Conservation (phyloP, 2,329 filamentous ascomycete species). For the Plectosphaerella cucumerina region DNA sequence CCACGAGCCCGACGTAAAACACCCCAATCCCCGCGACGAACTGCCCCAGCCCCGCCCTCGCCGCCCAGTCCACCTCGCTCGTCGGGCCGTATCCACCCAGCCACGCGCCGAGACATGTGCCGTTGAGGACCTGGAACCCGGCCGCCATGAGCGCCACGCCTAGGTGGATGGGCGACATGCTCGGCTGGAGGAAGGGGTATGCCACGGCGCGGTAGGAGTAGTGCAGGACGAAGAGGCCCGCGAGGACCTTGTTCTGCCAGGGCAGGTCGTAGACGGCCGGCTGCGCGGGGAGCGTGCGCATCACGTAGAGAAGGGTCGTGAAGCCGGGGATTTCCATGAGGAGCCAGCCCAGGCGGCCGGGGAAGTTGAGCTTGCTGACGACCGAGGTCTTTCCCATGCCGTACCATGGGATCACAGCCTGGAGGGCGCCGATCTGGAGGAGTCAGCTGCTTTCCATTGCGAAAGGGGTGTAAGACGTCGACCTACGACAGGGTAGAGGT, state of each 20-base stretch:
- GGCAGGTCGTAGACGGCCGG: conserved; percentile 58
- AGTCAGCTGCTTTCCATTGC: conserved; percentile 3
- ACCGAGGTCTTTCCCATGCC: conserved; percentile 90
- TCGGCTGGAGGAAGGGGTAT: conserved; percentile 78
- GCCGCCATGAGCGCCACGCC: conserved; percentile 61
- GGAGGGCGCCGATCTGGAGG: conserved; percentile 29
- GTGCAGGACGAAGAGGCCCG: conserved; percentile 69
- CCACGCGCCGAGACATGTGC: conserved; percentile 72
- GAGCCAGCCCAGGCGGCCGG: conserved; percentile 82
- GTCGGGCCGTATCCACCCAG: conserved; percentile 75
- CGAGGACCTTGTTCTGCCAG: conserved; percentile 75
- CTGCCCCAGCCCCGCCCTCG: conserved; percentile 34
- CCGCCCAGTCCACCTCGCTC: conserved; percentile 46
- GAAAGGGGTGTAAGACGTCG: neutral
- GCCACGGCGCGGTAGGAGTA: conserved; percentile 87
- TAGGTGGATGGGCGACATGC: conserved; percentile 85
- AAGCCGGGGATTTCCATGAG: conserved; percentile 83
- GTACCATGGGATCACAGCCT: conserved; percentile 79
- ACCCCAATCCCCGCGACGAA: conserved; percentile 64
- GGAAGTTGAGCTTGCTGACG: conserved; percentile 72
- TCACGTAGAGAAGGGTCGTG: conserved; percentile 72
- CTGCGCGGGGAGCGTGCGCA: conserved; percentile 61
- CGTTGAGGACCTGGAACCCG: conserved; percentile 78
- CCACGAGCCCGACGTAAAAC: conserved; percentile 71
- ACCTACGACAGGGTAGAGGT: conserved; percentile 47